Evolutionary conservation across 768 basidiomycete genomes (phyloP).

Genomic region (Cystobasidium ongulense): DNA sequence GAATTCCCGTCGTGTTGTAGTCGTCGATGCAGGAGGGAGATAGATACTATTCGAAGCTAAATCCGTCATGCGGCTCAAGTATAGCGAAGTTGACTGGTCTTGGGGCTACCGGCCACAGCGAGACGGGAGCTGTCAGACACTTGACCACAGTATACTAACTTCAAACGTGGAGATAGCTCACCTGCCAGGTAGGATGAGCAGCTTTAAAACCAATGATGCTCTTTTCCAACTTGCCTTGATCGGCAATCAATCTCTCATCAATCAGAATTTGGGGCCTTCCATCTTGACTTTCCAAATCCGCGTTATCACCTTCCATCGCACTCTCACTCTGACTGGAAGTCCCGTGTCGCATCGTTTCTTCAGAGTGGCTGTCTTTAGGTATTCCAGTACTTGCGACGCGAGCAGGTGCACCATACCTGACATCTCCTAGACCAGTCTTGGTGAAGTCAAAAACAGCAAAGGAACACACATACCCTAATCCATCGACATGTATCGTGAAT

Average conservation of each 20-base stretch:
- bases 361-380: too few relatives aligned
- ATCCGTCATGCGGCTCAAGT: slow-evolving; percentile 64
- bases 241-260: background rate
- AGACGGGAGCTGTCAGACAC: background rate
- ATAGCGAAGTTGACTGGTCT: slow-evolving; percentile 83
- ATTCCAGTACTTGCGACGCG: background rate
- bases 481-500: slow-evolving; percentile 92
- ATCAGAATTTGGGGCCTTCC: slow-evolving; percentile 52
- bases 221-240: slow-evolving; percentile 95
- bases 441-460: slow-evolving; percentile 97
- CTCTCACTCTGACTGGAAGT: slow-evolving; percentile 2
- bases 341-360: too few relatives aligned
- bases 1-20: background rate
- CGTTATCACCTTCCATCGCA: slow-evolving; percentile 34
- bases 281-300: slow-evolving; percentile 55
- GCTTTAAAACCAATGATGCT: slow-evolving; percentile 90
- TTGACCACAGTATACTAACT: background rate
- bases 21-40: background rate
- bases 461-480: slow-evolving; percentile 90
- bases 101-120: slow-evolving; percentile 41
- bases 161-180: background rate
- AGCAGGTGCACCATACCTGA: slow-evolving; percentile 12
- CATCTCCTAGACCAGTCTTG: slow-evolving; percentile 4
- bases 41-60: slow-evolving; percentile 25
- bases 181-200: slow-evolving; percentile 32